A percentile compares a stretch with the other conserved stretches of the same genome.
These are phyloP conservation scores for Dothideomycetes sp. DNA, from an alignment of 2,329 filamentous ascomycete species.

Conservation along the genomic window DNA sequence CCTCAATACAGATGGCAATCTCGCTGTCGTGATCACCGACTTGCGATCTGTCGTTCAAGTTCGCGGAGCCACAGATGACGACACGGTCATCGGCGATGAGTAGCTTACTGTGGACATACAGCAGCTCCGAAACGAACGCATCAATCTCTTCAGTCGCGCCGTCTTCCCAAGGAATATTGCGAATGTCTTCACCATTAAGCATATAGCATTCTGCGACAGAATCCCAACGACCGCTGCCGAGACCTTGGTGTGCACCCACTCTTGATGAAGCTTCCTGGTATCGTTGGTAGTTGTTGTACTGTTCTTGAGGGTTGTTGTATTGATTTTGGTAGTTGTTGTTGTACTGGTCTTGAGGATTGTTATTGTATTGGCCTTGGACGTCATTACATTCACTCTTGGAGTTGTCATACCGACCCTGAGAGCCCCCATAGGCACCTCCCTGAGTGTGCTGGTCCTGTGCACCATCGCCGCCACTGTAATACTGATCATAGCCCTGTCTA, in stretches of 20 bases:
- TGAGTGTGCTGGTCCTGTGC: conserved; percentile 28
- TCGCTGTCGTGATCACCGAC: conserved; percentile 79
- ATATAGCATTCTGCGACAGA: conserved; percentile 75
- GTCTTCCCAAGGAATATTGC: conserved; percentile 51
- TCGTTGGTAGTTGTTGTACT: conserved; percentile 43
- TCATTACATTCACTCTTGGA: conserved; percentile 23
- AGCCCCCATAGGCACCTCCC: conserved; percentile 9
- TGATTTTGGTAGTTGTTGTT: conserved; percentile 15
- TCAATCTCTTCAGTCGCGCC: conserved; percentile 48
- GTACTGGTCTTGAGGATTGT: conserved; percentile 65
- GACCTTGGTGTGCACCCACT: conserved; percentile 37
- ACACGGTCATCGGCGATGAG: conserved; percentile 74
- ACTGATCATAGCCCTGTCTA: conserved; percentile 53
- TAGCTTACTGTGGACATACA: conserved; percentile 59
- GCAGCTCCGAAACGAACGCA: conserved; percentile 53
- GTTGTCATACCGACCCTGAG: no score
- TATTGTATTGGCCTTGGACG: conserved; percentile 14
- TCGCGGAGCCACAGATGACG: conserved; percentile 71
- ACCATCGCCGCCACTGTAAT: conserved; percentile 32
- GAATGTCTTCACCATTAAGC: conserved; percentile 63
- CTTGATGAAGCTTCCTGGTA: conserved; percentile 63
- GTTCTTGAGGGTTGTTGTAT: conserved; percentile 21
- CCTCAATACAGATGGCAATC: conserved; percentile 82
- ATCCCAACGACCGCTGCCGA: conserved; percentile 54
- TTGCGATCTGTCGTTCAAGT: conserved; percentile 65